A percentile compares a stretch with the other conserved stretches of the same genome.
Conservation (phyloP, 805 yeast species). For the Starmerella ratchasimensis region DNA sequence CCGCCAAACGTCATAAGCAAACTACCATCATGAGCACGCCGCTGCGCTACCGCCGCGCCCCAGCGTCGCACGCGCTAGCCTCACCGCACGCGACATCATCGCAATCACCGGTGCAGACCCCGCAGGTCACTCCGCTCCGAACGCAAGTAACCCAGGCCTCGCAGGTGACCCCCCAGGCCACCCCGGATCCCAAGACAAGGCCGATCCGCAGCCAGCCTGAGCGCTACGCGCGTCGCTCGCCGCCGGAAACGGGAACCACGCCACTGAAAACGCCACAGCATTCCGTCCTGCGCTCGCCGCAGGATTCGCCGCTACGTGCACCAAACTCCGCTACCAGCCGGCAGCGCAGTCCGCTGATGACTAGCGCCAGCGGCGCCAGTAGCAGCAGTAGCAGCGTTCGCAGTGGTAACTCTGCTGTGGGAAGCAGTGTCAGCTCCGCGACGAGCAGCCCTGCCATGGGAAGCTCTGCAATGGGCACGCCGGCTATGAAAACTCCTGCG, state of each 20-base stretch:
- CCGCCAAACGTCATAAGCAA: too few relatives aligned
- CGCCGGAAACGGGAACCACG: background rate
- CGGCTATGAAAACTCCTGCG: background rate
- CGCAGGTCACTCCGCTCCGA: background rate
- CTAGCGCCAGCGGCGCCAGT: background rate
- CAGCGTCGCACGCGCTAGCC: background rate
- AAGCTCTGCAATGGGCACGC: background rate
- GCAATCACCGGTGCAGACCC: background rate
- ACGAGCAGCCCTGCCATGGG: background rate
- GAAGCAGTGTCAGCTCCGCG: background rate
- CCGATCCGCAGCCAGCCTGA: background rate
- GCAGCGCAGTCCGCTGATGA: background rate
- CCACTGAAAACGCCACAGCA: background rate
- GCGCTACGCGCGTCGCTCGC: background rate
- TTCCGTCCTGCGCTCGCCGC: background rate
- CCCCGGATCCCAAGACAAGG: background rate
- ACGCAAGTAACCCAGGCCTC: background rate
- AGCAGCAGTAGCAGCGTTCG: background rate
- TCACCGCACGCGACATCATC: background rate
- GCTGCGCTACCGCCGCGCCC: conserved; percentile 8
- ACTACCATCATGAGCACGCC: conserved; percentile 3
- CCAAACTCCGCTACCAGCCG: background rate
- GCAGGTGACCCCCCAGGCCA: background rate
- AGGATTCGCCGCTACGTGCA: conserved; percentile 1
- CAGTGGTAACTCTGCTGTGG: background rate